Evolutionary conservation across 768 basidiomycete species (phyloP), one percentile per base, ranked within the genome.

Genomic region (Mycena latifolia): DNA sequence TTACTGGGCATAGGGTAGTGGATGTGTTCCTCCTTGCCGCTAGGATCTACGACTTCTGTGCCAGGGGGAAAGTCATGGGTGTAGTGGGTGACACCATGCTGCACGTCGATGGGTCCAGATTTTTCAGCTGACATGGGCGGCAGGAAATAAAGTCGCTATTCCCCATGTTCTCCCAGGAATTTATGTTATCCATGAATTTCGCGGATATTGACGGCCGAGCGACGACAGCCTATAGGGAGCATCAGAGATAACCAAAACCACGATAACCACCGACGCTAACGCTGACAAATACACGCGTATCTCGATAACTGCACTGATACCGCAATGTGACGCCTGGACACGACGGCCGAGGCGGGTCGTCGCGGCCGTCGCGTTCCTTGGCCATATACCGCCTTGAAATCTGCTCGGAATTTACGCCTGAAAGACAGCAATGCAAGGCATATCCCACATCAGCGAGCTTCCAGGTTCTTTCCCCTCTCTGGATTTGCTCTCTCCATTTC

Each of bases 371-470:
- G 22, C 24, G 2, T 25, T 47, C n/a, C n/a, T n/a, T n/a, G n/a
- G n/a, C n/a, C n/a, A 9, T 17, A 25, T 47, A 2, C 41, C 11
- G 46, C 11, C n/a, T n/a, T n/a, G n/a, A n/a, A 47, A 24, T 47
- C 46, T 47, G 5, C 11, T 47, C 41, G 20, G n/a, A n/a, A 43
- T n/a, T 43, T 20, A 43, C 37, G 6, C 43, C 8, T 7, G n/a
- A n/a, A n/a, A 27, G 14, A 25, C 35, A 10, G 11, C 22, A 60
- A 9, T 61, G 50, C 31, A 54, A 28, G 25, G 27, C 3, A 55
- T 62, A 48, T 62, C 54, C 20, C 18, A 66, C 69, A 72, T 68
- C 31, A 71, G 46, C 56, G 66, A 70, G 33, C 73, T 72, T 12
- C 64, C 58, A 2, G 70, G 61, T 56, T 24, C 55, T 25, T 67